Evolutionary conservation across 2,329 filamentous ascomycete genomes (phyloP).

Genomic region (Zymoseptoria passerinii): DNA sequence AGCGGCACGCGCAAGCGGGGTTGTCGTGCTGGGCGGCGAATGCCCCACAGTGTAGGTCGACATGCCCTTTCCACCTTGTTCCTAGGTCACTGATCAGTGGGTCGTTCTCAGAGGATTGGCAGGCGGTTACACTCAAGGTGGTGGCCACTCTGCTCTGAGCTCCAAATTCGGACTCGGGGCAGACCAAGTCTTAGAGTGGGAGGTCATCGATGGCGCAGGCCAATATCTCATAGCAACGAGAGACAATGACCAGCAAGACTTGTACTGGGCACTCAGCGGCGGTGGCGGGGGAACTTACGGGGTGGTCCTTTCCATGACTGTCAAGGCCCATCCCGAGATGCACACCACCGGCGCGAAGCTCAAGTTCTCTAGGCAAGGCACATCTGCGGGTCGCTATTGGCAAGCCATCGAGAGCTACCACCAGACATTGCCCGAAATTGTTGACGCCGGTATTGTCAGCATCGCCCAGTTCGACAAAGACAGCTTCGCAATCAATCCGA

Average conservation of each 20-base stretch:
- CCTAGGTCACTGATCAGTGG: neutral
- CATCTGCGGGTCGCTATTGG: constrained; percentile 12
- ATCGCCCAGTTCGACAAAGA: constrained; percentile 46
- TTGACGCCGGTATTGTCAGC: constrained; percentile 44
- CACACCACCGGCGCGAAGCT: constrained; percentile 40
- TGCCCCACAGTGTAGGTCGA: constrained; percentile 38
- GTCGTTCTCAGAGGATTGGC: constrained; percentile 36
- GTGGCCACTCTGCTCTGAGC: constrained; percentile 49
- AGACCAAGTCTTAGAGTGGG: constrained; percentile 47
- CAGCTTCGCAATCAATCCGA: constrained; percentile 39
- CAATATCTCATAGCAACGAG: constrained; percentile 42
- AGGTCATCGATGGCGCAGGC: constrained; percentile 43
- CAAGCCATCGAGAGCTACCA: constrained; percentile 42
- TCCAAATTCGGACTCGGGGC: constrained; percentile 51
- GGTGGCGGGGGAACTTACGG: constrained; percentile 54
- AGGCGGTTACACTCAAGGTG: constrained; percentile 54
- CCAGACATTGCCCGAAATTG: constrained; percentile 40
- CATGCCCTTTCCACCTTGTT: neutral
- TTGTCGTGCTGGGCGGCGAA: constrained; percentile 48
- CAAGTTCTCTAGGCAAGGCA: constrained; percentile 29
- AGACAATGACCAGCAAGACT: constrained; percentile 40
- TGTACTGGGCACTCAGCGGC: constrained; percentile 57
- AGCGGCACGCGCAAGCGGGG: constrained; percentile 36
- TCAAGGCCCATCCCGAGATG: constrained; percentile 42
- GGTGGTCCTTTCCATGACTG: constrained; percentile 49